phyloP scores from a whole-genome alignment of 768 basidiomycete genomes.

The Lactarius pseudohatsudake region DNA sequence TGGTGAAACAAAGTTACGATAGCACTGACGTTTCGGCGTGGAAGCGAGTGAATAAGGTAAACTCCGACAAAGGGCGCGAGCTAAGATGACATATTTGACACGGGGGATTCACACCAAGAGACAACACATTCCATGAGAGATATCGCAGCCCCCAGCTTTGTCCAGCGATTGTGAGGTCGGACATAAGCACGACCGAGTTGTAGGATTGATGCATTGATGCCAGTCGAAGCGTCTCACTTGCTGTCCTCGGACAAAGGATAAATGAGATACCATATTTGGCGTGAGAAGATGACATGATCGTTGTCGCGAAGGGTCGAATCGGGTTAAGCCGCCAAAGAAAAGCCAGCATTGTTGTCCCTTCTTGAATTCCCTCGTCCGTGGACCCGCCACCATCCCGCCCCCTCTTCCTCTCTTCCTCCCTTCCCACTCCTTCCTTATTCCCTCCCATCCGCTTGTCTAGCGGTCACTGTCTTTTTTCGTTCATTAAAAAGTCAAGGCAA shows the following conservation, averaged over 20 bases:
- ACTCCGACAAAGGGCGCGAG: not conserved
- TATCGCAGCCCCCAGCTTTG: not conserved
- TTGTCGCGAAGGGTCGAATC: not conserved
- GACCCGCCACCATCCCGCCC: not conserved
- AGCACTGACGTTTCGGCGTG: not conserved
- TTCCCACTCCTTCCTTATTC: slow-evolving; percentile 2
- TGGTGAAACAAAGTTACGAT: not conserved
- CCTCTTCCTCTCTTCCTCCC: not conserved
- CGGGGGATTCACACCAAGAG: not conserved
- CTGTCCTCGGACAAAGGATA: not conserved
- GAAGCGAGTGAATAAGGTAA: not conserved
- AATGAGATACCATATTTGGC: not conserved
- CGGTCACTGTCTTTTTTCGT: slow-evolving; percentile 29
- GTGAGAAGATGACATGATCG: too few relatives aligned
- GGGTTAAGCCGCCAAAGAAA: not conserved
- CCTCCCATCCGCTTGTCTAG: slow-evolving; percentile 25
- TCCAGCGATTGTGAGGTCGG: not conserved
- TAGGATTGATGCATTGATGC: not conserved
- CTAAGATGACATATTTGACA: not conserved
- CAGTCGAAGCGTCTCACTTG: not conserved
- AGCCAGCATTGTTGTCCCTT: not conserved
- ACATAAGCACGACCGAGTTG: not conserved
- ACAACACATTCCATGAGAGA: not conserved
- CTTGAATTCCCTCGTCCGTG: not conserved
- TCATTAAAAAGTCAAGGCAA: not conserved